phyloP scores from a whole-genome alignment of 768 basidiomycete genomes.

The Termitomyces heimii region DNA sequence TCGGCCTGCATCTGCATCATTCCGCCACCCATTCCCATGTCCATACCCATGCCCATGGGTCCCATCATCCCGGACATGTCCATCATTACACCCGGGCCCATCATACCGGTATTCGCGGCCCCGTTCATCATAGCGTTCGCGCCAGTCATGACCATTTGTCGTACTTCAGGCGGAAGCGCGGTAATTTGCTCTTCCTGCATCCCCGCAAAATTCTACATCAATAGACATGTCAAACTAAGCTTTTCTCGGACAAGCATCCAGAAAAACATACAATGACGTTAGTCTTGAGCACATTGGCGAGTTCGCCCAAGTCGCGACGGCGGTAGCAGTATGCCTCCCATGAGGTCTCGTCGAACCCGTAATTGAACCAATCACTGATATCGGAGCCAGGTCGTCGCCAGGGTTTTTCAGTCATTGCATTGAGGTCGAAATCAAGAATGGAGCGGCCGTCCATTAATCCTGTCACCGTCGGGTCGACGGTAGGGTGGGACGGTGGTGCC shows the following conservation, averaged over 20 bases:
- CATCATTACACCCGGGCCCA: slow-evolving; percentile 73
- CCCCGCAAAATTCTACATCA: slow-evolving; percentile 63
- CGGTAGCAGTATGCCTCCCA: slow-evolving; percentile 93
- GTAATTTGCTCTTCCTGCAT: slow-evolving; percentile 80
- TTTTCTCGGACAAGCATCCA: not conserved
- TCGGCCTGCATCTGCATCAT: slow-evolving; percentile 53
- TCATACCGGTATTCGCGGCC: slow-evolving; percentile 51
- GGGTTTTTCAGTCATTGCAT: slow-evolving; percentile 69
- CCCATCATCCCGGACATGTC: slow-evolving; percentile 63
- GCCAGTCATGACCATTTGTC: slow-evolving; percentile 84
- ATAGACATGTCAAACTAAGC: not conserved
- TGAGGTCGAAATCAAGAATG: slow-evolving; percentile 82
- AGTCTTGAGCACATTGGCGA: slow-evolving; percentile 73
- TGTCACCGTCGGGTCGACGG: slow-evolving; percentile 60
- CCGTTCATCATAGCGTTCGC: slow-evolving; percentile 73
- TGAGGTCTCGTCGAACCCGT: slow-evolving; percentile 94
- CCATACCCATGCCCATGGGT: slow-evolving; percentile 58
- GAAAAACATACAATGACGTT: slow-evolving; percentile 66
- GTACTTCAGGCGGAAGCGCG: slow-evolving; percentile 73
- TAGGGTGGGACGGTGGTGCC: slow-evolving; percentile 78
- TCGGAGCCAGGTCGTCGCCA: slow-evolving; percentile 93
- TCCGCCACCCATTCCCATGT: slow-evolving; percentile 55
- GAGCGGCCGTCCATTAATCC: slow-evolving; percentile 70
- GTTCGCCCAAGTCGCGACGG: slow-evolving; percentile 73
- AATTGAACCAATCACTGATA: slow-evolving; percentile 98